Conservation (phyloP, 1,139 yeast species). For the Sugiyamaella pinicola region DNA sequence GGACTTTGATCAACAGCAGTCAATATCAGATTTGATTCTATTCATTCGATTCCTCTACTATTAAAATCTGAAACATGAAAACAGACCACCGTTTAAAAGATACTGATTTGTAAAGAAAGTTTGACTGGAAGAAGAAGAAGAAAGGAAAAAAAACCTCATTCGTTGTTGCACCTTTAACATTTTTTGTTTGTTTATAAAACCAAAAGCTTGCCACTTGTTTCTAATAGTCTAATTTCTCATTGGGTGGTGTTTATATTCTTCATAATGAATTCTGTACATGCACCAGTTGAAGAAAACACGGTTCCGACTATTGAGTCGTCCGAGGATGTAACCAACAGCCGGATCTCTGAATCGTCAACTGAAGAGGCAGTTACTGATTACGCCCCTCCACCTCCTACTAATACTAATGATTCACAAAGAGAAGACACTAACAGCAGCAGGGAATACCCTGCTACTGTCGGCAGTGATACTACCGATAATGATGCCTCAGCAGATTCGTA, state of each 20-base stretch:
- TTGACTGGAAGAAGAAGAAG: neutral
- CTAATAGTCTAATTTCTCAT: too few species aligned
- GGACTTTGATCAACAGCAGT: too few species aligned
- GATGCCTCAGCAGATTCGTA: neutral
- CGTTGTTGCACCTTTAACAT: neutral
- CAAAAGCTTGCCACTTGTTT: too few species aligned
- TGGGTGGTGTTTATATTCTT: too few species aligned
- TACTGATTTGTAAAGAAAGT: neutral
- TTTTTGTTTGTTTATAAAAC: too few species aligned
- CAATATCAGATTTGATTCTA: too few species aligned
- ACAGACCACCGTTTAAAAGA: neutral
- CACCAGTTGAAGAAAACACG: neutral
- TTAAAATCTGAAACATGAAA: neutral
- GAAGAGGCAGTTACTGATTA: too few species aligned
- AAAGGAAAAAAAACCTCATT: neutral
- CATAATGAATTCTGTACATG: neutral
- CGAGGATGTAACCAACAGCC: neutral
- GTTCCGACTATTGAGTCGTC: neutral
- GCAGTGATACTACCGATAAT: neutral
- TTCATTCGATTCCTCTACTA: neutral
- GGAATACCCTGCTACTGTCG: too few species aligned
- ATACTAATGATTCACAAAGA: neutral
- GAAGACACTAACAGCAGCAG: neutral
- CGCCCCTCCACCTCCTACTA: too few species aligned
- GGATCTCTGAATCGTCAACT: neutral